These are phyloP conservation scores for Rostrohypoxylon terebratum DNA, from an alignment of 495 filamentous ascomycete genomes.

Conservation along the genomic window DNA sequence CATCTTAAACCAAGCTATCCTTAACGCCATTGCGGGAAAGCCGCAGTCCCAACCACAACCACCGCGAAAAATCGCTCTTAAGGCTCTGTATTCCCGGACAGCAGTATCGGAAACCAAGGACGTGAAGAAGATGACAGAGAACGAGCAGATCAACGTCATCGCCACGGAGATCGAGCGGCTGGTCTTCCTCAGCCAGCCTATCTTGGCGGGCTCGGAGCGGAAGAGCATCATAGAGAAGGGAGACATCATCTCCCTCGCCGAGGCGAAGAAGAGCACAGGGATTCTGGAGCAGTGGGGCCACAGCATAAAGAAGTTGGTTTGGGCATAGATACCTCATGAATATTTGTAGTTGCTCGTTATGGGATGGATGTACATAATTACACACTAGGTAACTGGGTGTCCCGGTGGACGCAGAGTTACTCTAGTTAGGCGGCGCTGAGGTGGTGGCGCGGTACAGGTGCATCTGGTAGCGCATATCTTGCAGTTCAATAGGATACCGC, in stretches of 20 bases:
- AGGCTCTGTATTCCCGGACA: constrained; percentile 69
- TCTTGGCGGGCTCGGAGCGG: constrained; percentile 50
- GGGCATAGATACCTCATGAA: constrained; percentile 67
- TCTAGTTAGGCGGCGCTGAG: constrained; percentile 19
- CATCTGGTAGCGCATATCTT: constrained; percentile 95
- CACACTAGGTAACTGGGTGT: neutral
- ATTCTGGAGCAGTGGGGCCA: constrained; percentile 87
- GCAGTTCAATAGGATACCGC: constrained; percentile 83
- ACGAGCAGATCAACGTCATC: constrained; percentile 75
- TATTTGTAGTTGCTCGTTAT: neutral
- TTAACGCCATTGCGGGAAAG: constrained; percentile 43
- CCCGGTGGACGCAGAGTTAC: constrained; percentile 1
- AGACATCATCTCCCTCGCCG: constrained; percentile 82
- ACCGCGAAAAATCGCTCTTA: constrained; percentile 63
- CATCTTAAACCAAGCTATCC: constrained; percentile 40
- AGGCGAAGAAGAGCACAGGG: constrained; percentile 89
- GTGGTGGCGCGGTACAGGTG: constrained; percentile 71
- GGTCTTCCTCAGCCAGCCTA: constrained; percentile 52
- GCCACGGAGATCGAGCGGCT: constrained; percentile 70
- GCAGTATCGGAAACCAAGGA: constrained; percentile 60
- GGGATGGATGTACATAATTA: constrained; percentile 4
- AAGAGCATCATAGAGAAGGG: constrained; percentile 69
- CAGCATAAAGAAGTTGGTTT: constrained; percentile 90
- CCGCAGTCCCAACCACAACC: constrained; percentile 40
- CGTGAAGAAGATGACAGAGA: constrained; percentile 67